Percentiles rank a stretch among this genome's conserved stretches.
These are phyloP conservation scores for Ilyonectria robusta DNA, from an alignment of 2,329 filamentous ascomycete species.

Conservation along the genomic window DNA sequence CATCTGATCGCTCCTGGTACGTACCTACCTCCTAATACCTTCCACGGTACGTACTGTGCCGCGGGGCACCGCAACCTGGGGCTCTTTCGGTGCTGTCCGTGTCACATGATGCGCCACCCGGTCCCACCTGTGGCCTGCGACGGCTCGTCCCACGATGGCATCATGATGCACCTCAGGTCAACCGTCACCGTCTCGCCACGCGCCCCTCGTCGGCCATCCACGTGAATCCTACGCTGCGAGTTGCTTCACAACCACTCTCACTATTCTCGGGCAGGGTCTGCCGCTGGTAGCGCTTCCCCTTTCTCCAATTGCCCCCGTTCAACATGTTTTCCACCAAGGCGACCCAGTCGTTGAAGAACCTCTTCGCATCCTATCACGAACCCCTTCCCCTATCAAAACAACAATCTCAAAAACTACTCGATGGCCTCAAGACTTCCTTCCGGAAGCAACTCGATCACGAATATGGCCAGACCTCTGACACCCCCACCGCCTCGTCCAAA, in stretches of 20 bases:
- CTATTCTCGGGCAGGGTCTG: constrained; percentile 25
- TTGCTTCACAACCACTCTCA: neutral
- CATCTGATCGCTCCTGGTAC: neutral
- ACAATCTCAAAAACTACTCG: constrained; percentile 69
- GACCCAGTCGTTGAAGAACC: constrained; percentile 54
- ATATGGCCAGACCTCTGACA: constrained; percentile 61
- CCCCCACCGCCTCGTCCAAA: constrained; percentile 36
- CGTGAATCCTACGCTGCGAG: constrained; percentile 13
- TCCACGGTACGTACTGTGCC: neutral
- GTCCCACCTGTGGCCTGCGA: constrained; percentile 36
- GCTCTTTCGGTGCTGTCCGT: constrained; percentile 22
- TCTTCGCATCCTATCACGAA: constrained; percentile 63
- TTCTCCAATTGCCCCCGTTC: constrained; percentile 51
- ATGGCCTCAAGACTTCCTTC: constrained; percentile 70
- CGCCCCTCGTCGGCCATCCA: constrained; percentile 19
- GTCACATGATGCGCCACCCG: constrained; percentile 43
- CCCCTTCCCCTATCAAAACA: constrained; percentile 65
- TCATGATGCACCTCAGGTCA: constrained; percentile 36
- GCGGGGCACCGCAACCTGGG: constrained; percentile 8
- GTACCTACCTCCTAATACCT: constrained; percentile 11
- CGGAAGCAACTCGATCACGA: constrained; percentile 71
- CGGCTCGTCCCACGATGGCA: constrained; percentile 47
- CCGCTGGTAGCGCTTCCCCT: constrained; percentile 32
- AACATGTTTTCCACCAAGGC: constrained; percentile 58
- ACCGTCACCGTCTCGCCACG: constrained; percentile 18